Evolutionary conservation across 2,329 filamentous ascomycete genomes (phyloP), one percentile per base, ranked within the genome.

Genomic region (Microsporum ferrugineum): DNA sequence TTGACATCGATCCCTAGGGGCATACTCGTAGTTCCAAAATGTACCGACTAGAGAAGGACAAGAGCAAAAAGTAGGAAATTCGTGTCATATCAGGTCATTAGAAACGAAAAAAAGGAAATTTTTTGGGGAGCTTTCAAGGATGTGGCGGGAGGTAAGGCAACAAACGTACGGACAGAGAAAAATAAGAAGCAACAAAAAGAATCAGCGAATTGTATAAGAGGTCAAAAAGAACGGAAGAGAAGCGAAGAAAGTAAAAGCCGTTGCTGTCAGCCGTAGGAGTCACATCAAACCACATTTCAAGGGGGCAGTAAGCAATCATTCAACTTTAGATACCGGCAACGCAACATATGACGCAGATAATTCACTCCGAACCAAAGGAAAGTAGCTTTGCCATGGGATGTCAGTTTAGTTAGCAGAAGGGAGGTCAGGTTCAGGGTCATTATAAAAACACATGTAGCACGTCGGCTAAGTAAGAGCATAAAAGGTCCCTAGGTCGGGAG

Each of bases 11-110:
- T 55, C 49, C 49, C 31, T 49, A 49, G 45, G 45, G 39, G 23
- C 45, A 49, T 49, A 49, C 45, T 49, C 45, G 45, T 49, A 49
- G 45, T 49, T 55, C 49, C 49, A 55, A 34, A 36, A 55, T 23
- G 49, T 55, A 55, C 49, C 33, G 49, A 36, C 49, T 55, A 55
- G 49, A 55, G 49, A 55, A 36, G 49, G 49, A 55, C 14, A 55
- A n/a, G 49, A 36, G 49, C 34, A 57, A 34, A 23, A 59, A 49
- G 43, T 31, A 59, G 57, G 43, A 59, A 49, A 59, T 59, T 59
- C 57, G 57, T 59, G 43, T 59, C 57, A 59, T 47, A 59, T 59
- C 55, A 33, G 41, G 57, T 59, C 57, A 59, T 59, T 43, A 59
- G 43, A 47, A 59, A 41, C 23, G 43, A 59, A 38, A 31, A 31